Percentiles rank a stretch among this genome's conserved stretches.
Evolutionary conservation across 2,329 filamentous ascomycete genomes (phyloP).

Genomic region (Penicillium griseofulvum): DNA sequence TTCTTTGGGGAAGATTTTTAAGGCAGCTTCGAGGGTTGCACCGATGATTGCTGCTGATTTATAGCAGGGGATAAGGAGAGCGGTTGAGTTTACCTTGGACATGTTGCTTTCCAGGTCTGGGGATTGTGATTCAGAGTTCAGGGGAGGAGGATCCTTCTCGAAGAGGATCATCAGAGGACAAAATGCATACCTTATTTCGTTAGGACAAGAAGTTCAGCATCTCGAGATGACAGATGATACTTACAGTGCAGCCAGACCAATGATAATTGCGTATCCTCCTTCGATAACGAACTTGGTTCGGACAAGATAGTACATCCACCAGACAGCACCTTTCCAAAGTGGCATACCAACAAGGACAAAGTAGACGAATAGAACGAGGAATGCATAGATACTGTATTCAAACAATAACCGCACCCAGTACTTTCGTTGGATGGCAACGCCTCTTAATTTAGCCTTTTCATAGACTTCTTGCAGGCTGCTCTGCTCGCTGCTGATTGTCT

Average conservation of each 20-base stretch:
- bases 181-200: constrained; percentile 28
- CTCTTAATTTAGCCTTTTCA: constrained; percentile 21
- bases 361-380: constrained; percentile 43
- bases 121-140: constrained; percentile 8
- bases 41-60: constrained; percentile 46
- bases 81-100: constrained; percentile 31
- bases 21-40: constrained; percentile 44
- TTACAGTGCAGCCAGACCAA: constrained; percentile 39
- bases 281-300: constrained; percentile 40
- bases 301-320: constrained; percentile 45
- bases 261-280: constrained; percentile 44
- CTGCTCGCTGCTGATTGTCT: constrained; percentile 3
- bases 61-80: constrained; percentile 51
- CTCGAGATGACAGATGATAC: constrained; percentile 6
- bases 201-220: background rate
- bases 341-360: constrained; percentile 49
- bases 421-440: constrained; percentile 27
- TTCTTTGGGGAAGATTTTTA: constrained; percentile 47
- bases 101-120: constrained; percentile 22
- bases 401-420: constrained; percentile 39
- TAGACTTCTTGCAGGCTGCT: constrained; percentile 19
- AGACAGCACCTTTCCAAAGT: constrained; percentile 48
- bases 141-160: constrained; percentile 31
- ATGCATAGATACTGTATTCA: constrained; percentile 39
- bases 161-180: constrained; percentile 33